Evolutionary conservation across 2,329 filamentous ascomycete genomes (phyloP), one percentile per base, ranked within the genome.

Genomic region (Fusarium acutatum): DNA sequence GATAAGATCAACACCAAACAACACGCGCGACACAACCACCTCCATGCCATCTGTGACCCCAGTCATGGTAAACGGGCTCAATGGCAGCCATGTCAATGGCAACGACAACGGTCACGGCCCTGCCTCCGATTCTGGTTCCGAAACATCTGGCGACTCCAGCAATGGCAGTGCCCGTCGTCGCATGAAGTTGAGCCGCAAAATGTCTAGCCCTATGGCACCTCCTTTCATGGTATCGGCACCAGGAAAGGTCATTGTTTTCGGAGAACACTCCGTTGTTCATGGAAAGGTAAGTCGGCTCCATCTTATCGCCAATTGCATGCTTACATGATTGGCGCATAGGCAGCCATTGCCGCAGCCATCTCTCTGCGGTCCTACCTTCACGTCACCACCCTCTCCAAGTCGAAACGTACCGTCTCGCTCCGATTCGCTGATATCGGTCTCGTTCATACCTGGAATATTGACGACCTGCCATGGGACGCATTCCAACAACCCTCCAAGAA

Each of bases 171-270:
- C 82, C 70, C 66, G 77, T 58, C 76, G 82, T 64, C 81, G 82
- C 58, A 78, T 81, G 68, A 86, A 77, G 74, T 80, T 84, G 77
- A 81, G 84, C 54, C 88, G 90, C 80, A 91, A 89, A 76, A 83
- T 86, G 69, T 92, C 90, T 17, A 89, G 84, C 63, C 90, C 90
- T 7, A 90, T 92, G 90, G 90, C 96, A 84, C 95, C 96, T 47
- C 87, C 95, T 69, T 99, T 99, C 81, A 97, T 99, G 94, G 95
- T 98, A 64, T 98, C 96, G 22, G 96, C 97, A 6, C 96, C 96
- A 0, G 97, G 96, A 73, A 99, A 99, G 82, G 96, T 98, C 80
- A 99, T 99, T 81, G 94, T 98, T 60, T 98, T 96, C 84, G 96
- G 96, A 75, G 96, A 99, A 83, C 96, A 99, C 85, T 93, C 96